Percentiles rank a stretch among this genome's conserved stretches.
Conservation (phyloP, 306 rosid genomes). For the Hippophae tibetana region DNA sequence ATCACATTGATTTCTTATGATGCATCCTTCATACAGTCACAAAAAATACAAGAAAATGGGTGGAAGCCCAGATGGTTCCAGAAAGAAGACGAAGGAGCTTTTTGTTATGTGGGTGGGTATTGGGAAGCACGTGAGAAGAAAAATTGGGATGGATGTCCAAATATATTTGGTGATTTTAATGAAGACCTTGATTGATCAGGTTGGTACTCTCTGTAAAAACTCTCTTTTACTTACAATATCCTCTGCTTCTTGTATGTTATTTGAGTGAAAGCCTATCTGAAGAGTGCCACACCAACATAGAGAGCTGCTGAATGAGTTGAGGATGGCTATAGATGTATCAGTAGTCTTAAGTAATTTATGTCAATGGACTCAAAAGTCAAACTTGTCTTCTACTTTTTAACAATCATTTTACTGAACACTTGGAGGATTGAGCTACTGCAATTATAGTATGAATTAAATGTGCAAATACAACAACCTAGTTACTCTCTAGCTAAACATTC, state of each 20-base stretch:
- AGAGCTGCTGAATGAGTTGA: no score
- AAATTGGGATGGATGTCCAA: conserved; percentile 74
- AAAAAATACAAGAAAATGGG: conserved; percentile 92
- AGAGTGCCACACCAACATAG: no score
- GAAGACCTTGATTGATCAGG: conserved; percentile 48
- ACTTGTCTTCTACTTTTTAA: no score
- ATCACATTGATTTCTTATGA: neutral
- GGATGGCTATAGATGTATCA: no score
- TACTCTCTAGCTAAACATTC: no score
- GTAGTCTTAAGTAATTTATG: no score
- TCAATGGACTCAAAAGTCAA: no score
- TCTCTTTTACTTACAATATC: conserved; percentile 2
- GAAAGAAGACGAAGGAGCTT: conserved; percentile 61
- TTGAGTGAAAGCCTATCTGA: neutral
- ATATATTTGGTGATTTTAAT: conserved; percentile 68
- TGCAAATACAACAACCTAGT: no score
- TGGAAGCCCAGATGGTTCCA: conserved; percentile 92
- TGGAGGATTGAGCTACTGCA: no score
- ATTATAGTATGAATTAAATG: no score
- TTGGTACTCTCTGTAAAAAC: conserved; percentile 13
- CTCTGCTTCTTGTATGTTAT: neutral
- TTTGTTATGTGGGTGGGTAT: conserved; percentile 65
- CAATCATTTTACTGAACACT: no score
- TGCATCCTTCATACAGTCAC: conserved; percentile 36
- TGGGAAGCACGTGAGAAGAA: conserved; percentile 76